Base-by-base conservation (phyloP, 2,329 filamentous ascomycete genomes). In the Pseudogymnoascus sp. region DNA sequence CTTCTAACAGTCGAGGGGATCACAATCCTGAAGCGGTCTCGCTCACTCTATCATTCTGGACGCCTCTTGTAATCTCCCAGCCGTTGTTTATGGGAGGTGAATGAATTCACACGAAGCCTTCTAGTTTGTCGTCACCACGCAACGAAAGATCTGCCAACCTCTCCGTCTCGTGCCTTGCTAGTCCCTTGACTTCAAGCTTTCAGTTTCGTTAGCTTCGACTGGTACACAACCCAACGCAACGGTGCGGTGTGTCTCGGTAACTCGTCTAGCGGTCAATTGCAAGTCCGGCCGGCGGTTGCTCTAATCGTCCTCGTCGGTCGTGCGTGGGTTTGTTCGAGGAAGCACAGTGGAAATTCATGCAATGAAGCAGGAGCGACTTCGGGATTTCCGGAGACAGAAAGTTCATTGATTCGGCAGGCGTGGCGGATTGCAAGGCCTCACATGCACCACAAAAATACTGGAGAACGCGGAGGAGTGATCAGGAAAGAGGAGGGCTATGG, bases 141-240 rank as follows among this genome's bases (percentile, higher is more conserved):
- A 16, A 22, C 24, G 11, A 53, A 53, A 28, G 24, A 50, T 50
- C 43, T 28, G 12, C 43, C 24, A 22, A n/a, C 43, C 24, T 50
- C 43, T 50, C 24, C 1, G 26, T 50, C 24, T 28, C 26, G 43
- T 50, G 43, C 43, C 43, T 50, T 50, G 24, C 43, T 50, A 50
- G 43, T 50, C 43, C 46, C 46, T 53, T 31, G 46, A 24, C 46
- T 53, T 53, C 46, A 53, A 53, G 14, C 46, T 53, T 53, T 53
- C 24, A 26, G 6, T 10, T 53, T 4, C 26, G 24, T 53, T 53
- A 53, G 24, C 46, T 53, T 53, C 46, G 26, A 11, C 14, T 4
- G 26, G 46, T 8, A 16, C 14, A 53, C 46, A 53, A 31, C 24
- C 14, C n/a, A 53, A 16, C 46, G 4, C 14, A 53, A 28, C 7